Base-by-base conservation (phyloP, 2,329 filamentous ascomycete genomes). In the Fusarium sp. region DNA sequence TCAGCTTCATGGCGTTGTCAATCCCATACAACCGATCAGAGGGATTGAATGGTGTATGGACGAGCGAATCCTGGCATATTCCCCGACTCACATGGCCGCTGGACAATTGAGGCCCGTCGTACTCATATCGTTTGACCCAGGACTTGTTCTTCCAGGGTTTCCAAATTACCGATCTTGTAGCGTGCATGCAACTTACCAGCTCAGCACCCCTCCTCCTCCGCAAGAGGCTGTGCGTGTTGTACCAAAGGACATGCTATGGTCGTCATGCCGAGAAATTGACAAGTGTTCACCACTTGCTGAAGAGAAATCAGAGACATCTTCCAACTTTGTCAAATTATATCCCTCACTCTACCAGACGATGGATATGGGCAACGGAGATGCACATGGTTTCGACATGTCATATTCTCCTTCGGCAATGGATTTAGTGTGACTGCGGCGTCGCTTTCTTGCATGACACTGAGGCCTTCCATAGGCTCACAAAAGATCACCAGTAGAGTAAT, bases 11-110 rank as follows among this genome's bases (percentile, higher is more conserved):
- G 66, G 76, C 8, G 72, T 86, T 6, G 73, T 82, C 44, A 84
- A 81, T 34, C 72, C 66, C 9, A 31, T 58, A 39, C 45, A 55
- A 17, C 45, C 60, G 57, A 81, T 84, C 1, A 78, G 78, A 0
- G 62, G 66, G 7, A 74, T 86, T 3, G 75, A 80, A 3, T 84
- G 83, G 18, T 75, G 72, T 17, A 82, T 81, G 72, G 84, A 87
- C 64, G 82, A 85, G n/a, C 75, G 81, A 14, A 81, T 79, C 6
- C 63, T 87, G n/a, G 74, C 86, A 5, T 87, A 86, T 68, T 75
- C 80, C 50, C 54, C 75, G 54, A 40, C 62, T 33, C 40, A 66
- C 31, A 60, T 63, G 40, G 48, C 38, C 6, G 38, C 52, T 14
- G 63, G 58, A 5, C 49, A 65, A 38, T 49, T 61, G 45, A 72